Base-by-base conservation (phyloP, 208 protist genomes). In the Borovskyia barvae region DNA sequence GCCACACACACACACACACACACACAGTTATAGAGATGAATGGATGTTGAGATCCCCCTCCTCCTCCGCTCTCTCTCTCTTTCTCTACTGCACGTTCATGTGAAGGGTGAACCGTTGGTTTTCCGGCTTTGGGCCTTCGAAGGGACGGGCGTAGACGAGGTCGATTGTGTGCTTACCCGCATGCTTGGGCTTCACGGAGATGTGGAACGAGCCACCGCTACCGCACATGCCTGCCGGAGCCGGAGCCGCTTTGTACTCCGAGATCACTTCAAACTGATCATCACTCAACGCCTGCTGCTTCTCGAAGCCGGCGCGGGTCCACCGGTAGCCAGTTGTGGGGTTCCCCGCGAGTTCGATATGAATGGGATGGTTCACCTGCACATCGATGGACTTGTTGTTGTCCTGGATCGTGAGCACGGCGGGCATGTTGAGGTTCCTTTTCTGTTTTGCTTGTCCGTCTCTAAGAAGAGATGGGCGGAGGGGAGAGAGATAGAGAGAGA, bases 241-340 rank as follows among this genome's bases (percentile, higher is more conserved):
- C 8, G 14, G 3, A 14, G 32, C 9, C 51, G 19, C 26, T 26
- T 53, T 52, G 56, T 69, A 76, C 20, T 48, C 30, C 17, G 33
- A 46, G 0, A 22, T 22, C 5, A 67, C 51, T 14, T 70, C 49
- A 45, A 81, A 59, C 33, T 40, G 17, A 2, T 65, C 53, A 35
- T 80, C 69, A 26, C 59, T 80, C 19, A 54, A 28, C 7, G 49
- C 19, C 3, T 60, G 43, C 17, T 57, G 43, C 17, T 54, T 52
- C 20, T 35, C 39, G 46, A 70, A 63, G 22, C 67, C 69, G 11
- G 45, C 57, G 8, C 73, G 73, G 3, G 66, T 57, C 86, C 86
- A 93, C 17, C 7, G 48, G 78, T 75, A 90, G 36, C 86, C 86
- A 2, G 82, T 90, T 5, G 70, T 87, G 47, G 86, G 86, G 70